Evolutionary conservation across 169 alveolate genomes (phyloP).

Genomic region (Blepharisma undulans): DNA sequence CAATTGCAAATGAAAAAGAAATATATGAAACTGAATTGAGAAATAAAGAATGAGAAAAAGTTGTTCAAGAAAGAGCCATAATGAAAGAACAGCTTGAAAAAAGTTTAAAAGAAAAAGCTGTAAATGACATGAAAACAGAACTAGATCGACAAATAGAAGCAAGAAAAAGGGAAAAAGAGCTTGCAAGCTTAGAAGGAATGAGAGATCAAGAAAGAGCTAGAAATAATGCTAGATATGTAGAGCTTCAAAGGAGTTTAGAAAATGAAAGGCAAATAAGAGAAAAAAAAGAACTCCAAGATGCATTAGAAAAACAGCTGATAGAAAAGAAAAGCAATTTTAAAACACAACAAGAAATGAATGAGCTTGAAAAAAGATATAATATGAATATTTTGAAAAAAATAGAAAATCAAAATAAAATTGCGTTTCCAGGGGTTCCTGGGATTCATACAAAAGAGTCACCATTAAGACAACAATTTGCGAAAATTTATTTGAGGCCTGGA

Average conservation of each 20-base stretch:
- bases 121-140: neutral
- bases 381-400: neutral
- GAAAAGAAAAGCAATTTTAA: neutral
- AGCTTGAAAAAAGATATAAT: neutral
- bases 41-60: neutral
- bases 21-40: neutral
- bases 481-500: neutral
- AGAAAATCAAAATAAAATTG: neutral
- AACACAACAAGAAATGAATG: neutral
- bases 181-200: neutral
- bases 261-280: neutral
- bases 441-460: neutral
- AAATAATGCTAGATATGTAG: neutral
- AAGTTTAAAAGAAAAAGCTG: neutral
- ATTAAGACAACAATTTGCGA: neutral
- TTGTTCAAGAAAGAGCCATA: neutral
- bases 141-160: neutral
- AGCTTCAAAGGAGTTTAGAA: neutral
- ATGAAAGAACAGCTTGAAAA: neutral
- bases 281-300: neutral
- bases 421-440: constrained; percentile 25
- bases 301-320: neutral
- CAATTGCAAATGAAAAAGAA: neutral
- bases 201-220: neutral
- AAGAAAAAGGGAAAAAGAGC: neutral